Conservation (phyloP, 805 yeast species). For the baker's yeast (Saccharomyces cerevisiae) region DNA sequence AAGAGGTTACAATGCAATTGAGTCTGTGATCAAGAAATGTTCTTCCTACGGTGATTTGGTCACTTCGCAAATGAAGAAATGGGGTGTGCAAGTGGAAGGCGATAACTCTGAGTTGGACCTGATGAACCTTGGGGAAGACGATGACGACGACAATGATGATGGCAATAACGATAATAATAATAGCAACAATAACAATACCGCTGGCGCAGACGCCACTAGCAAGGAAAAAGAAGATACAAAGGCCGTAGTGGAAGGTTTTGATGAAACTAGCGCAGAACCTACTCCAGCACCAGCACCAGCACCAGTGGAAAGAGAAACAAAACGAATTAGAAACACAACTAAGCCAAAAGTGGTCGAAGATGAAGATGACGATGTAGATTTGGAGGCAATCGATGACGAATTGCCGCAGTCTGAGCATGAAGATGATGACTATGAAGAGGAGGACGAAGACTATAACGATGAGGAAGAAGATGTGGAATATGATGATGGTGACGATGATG, state of each 20-base stretch:
- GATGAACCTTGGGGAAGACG: conserved; percentile 27
- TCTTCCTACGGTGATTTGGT: conserved; percentile 67
- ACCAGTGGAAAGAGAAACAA: conserved; percentile 2
- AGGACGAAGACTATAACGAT: conserved; percentile 28
- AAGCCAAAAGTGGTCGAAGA: neutral
- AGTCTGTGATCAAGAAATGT: conserved; percentile 79
- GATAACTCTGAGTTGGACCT: conserved; percentile 24
- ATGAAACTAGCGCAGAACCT: conserved; percentile 20
- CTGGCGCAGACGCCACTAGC: conserved; percentile 2
- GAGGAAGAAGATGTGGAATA: conserved; percentile 23
- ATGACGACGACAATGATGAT: conserved; percentile 16
- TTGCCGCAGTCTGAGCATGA: conserved; percentile 11
- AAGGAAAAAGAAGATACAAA: conserved; percentile 3
- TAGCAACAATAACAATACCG: conserved; percentile 4
- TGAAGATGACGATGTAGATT: neutral
- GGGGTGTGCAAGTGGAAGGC: conserved; percentile 83
- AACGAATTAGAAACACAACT: neutral
- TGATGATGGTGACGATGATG: conserved; percentile 21
- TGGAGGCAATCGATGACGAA: conserved; percentile 4
- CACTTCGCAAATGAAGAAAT: conserved; percentile 59
- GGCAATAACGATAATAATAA: conserved; percentile 7
- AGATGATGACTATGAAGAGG: conserved; percentile 29
- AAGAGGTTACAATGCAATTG: conserved; percentile 89
- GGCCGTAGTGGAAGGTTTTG: conserved; percentile 26
- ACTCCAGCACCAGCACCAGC: conserved; percentile 16